Base-by-base conservation (phyloP, 2,329 filamentous ascomycete genomes). In the Ophiostoma himal-ulmi region DNA sequence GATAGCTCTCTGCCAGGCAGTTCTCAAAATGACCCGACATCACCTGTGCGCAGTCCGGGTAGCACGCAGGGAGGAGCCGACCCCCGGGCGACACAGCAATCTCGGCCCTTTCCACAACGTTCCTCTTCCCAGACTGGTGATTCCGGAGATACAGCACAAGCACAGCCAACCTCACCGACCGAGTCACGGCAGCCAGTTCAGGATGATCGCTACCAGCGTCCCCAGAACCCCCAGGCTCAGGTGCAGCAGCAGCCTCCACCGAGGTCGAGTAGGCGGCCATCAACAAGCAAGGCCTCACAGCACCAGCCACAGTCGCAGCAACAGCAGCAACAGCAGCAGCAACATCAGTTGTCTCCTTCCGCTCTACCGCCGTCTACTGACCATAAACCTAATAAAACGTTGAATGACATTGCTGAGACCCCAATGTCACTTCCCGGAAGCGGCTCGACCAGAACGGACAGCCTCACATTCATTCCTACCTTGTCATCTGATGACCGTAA, bases 391-490 rank as follows among this genome's bases (percentile, higher is more conserved):
- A 26, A 57, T 26, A 57, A 26, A 57, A 26, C 52, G 30, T 26
- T 26, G 10, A 30, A 26, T 22, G 52, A 26, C 52, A 57, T 57
- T 22, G 11, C 52, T 4, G n/a, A 57, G 26, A 88, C 88, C 74
- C 90, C 94, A 39, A 85, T 91, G 73, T 83, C 85, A 37, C 80
- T 94, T 1, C 89, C 91, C 30, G 90, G 90, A 14, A 89, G 88
- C 70, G 87, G 83, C 70, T 89, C 86, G 8, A 81, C 78, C 7
- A 86, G 91, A 65, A 94, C 92, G 0, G 93, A 95, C 78, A 88
- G 85, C 67, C 82, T 96, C 17, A 93, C 92, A 0, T 90, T 93
- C 74, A 93, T 95, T 68, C 92, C 93, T 0, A 94, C 90, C 0
- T 82, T 91, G 64, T 82, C 76, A 69, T 76, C 82, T 2, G 91